phyloP scores from a whole-genome alignment of 176 grass and related monocot genomes.

The Chloris gayana region DNA sequence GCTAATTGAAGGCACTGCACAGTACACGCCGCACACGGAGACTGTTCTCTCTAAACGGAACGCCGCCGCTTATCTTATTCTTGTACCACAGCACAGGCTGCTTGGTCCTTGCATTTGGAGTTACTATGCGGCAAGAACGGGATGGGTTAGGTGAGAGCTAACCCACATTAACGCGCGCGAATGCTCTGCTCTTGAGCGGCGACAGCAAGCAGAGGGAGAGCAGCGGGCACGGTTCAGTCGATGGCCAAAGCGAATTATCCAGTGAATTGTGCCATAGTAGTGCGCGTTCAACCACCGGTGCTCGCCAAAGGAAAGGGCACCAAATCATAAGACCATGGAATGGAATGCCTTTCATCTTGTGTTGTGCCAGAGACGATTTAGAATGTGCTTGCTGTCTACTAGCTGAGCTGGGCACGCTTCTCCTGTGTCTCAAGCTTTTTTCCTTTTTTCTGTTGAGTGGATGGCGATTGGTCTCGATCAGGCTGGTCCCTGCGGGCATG shows the following conservation, averaged over 20 bases:
- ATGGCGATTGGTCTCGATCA: slow-evolving; percentile 3
- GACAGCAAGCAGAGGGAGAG: too few relatives aligned
- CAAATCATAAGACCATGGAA: background rate
- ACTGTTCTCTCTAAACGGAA: too few relatives aligned
- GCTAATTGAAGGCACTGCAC: too few relatives aligned
- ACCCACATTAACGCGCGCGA: too few relatives aligned
- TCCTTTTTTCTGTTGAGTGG: background rate
- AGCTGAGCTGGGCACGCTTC: background rate
- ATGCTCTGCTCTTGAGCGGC: background rate
- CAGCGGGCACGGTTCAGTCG: background rate
- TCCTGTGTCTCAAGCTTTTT: background rate
- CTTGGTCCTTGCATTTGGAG: slow-evolving; percentile 31
- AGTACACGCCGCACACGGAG: too few relatives aligned
- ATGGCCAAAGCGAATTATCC: background rate
- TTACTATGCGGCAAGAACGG: slow-evolving; percentile 13
- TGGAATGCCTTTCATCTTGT: background rate
- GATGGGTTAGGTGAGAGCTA: slow-evolving; percentile 21
- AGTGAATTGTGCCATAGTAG: background rate
- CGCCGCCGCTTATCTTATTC: too few relatives aligned
- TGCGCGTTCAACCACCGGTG: background rate
- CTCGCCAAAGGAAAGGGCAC: background rate
- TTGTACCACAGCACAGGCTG: too few relatives aligned
- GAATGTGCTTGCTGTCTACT: background rate
- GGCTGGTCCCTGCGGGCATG: slow-evolving; percentile 26
- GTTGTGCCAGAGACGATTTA: background rate